A percentile compares a stretch with the other conserved stretches of the same genome.
phyloP scores from a whole-genome alignment of 495 filamentous ascomycete genomes.

The Neurospora sp. region DNA sequence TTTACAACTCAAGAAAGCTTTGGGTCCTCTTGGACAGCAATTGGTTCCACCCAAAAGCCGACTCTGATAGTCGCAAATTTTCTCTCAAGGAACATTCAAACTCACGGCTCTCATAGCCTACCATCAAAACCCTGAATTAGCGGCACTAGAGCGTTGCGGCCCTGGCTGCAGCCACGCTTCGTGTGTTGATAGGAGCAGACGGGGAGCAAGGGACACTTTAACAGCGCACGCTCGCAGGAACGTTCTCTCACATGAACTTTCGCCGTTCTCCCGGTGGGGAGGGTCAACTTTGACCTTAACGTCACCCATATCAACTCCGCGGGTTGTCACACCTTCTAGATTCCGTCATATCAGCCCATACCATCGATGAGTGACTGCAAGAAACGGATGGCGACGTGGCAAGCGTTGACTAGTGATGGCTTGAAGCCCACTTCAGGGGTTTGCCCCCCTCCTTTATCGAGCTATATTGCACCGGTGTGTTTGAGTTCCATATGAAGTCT shows the following conservation, averaged over 20 bases:
- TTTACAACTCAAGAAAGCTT: neutral
- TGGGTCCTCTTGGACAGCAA: neutral
- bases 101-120: neutral
- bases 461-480: conserved; percentile 10
- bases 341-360: neutral
- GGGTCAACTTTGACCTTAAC: neutral
- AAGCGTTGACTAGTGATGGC: conserved; percentile 16
- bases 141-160: neutral
- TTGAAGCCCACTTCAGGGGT: conserved; percentile 5
- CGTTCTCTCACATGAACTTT: conserved; percentile 23
- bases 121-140: neutral
- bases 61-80: neutral
- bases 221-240: conserved; percentile 17
- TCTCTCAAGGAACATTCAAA: neutral
- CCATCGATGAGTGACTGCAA: neutral
- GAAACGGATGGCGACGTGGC: conserved; percentile 19
- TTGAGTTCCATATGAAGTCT: neutral
- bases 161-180: conserved; percentile 13
- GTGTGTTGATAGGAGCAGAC: conserved; percentile 3
- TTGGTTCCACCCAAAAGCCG: neutral
- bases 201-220: neutral
- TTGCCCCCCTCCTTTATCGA: conserved; percentile 4
- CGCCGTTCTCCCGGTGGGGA: conserved; percentile 4
- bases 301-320: neutral
- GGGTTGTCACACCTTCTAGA: neutral